phyloP scores from a whole-genome alignment of 192 early-diverging fungal species.

The Rhizophlyctis rosea region DNA sequence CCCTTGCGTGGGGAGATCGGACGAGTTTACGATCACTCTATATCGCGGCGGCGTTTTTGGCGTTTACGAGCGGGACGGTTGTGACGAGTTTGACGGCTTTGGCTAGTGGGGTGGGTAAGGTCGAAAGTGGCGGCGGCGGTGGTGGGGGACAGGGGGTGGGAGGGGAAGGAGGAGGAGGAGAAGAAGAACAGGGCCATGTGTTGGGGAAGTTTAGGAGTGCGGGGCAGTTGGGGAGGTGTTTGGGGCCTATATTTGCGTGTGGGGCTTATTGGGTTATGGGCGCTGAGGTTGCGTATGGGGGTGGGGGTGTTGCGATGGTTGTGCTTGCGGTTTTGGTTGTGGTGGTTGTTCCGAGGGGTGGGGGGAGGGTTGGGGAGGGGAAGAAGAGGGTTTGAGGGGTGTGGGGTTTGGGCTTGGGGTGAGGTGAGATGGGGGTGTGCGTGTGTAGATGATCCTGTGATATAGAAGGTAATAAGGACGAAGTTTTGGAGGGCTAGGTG shows the following conservation, averaged over 20 bases:
- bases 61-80: constrained; percentile 91
- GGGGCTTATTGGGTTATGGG: constrained; percentile 75
- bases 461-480: too few relatives aligned
- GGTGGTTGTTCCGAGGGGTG: constrained; percentile 17
- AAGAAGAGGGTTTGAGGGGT: too few relatives aligned
- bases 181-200: constrained; percentile 57
- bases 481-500: too few relatives aligned
- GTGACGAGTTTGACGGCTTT: constrained; percentile 85
- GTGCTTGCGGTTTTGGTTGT: constrained; percentile 10
- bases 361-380: too few relatives aligned
- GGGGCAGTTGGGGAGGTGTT: constrained; percentile 87
- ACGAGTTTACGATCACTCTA: too few relatives aligned
- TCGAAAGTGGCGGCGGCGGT: constrained; percentile 20
- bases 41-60: constrained; percentile 77
- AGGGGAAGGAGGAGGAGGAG: constrained; percentile 6
- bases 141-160: constrained; percentile 6
- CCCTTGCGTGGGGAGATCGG: constrained; percentile 62
- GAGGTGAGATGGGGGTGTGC: too few relatives aligned
- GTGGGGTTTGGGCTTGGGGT: too few relatives aligned
- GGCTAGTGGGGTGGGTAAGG: constrained; percentile 48
- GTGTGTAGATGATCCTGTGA: too few relatives aligned
- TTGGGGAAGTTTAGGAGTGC: constrained; percentile 82
- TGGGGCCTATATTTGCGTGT: constrained; percentile 87
- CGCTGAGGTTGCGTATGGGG: constrained; percentile 26
- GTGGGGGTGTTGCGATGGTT: constrained; percentile 24